Base-by-base conservation (phyloP, 371 early-diverging fungal species). In the Smittium mucronatum region DNA sequence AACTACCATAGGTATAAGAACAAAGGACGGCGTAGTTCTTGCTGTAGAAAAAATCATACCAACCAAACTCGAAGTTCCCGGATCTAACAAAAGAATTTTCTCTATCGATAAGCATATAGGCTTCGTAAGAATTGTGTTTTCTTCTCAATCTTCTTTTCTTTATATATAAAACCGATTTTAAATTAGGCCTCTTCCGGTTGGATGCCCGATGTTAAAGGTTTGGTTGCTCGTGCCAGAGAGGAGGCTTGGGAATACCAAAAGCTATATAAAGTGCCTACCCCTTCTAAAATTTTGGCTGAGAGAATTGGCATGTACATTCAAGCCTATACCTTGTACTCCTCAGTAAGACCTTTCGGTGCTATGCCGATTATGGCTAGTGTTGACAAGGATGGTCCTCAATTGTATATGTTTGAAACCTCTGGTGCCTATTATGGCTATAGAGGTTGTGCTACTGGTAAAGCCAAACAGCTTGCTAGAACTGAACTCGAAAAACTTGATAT, bases 321-420 rank as follows among this genome's bases (percentile, higher is more conserved):
- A 68, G 95, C 95, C 1, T 93, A 94, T 81, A 98, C 98, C 36
- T 83, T 96, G 64, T 98, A 97, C 75, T 94, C 96, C 30, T 86
- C 91, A 73, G 96, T 94, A n/a, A 88, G 98, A 68, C 98, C 97
- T n/a, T 97, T 96, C 78, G 98, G 97, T 63, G 80, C 88, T 70
- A 82, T 87, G 75, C 87, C 92, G 8, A 88, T 98, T 58, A 70
- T 98, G 68, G 97, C 85, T 21, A 79, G 87, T 17, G 82, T 89
- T 75, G 91, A 91, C 74, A 80, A 79, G 25, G 82, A 86, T 60
- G 87, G 86, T 0, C 95, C 97, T 34, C 85, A 87, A 64, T 82
- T 98, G 68, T 93, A 89, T 76, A 91, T 96, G 90, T 82, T 97
- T 67, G 98, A 98, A 77, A 97, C 98, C 2, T 94, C 96, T 69